Conservation (phyloP, 345 rosid genomes). For the Lenwebbia sp. region DNA sequence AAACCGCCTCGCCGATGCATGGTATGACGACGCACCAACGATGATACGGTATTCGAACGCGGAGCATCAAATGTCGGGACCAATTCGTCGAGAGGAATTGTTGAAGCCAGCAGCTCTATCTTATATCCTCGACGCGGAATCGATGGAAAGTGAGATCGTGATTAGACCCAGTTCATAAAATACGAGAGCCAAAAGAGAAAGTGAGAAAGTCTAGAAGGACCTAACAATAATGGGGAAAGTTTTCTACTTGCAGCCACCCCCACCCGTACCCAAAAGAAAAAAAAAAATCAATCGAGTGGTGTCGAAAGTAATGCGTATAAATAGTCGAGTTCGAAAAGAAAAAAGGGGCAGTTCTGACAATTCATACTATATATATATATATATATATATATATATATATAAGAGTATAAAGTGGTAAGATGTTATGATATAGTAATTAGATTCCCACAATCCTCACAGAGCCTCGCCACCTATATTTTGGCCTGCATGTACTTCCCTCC, state of each 20-base stretch:
- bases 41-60: not conserved
- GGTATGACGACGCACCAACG: not conserved
- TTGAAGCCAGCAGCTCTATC: no score
- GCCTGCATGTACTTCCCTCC: not conserved
- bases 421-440: not conserved
- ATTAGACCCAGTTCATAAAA: not conserved
- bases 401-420: not conserved
- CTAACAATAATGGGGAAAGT: not conserved
- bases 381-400: not conserved
- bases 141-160: not conserved
- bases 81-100: not conserved
- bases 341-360: not conserved
- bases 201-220: not conserved
- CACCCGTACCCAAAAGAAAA: not conserved
- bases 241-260: not conserved
- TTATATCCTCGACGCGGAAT: no score
- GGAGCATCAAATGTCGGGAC: not conserved
- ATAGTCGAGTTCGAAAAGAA: not conserved
- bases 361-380: not conserved
- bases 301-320: not conserved
- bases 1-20: not conserved
- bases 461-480: not conserved
- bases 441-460: not conserved
- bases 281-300: not conserved
- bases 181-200: not conserved